These are phyloP conservation scores for Globomyces pollinis-pini DNA, from an alignment of 192 early-diverging fungal species.

Conservation along the genomic window DNA sequence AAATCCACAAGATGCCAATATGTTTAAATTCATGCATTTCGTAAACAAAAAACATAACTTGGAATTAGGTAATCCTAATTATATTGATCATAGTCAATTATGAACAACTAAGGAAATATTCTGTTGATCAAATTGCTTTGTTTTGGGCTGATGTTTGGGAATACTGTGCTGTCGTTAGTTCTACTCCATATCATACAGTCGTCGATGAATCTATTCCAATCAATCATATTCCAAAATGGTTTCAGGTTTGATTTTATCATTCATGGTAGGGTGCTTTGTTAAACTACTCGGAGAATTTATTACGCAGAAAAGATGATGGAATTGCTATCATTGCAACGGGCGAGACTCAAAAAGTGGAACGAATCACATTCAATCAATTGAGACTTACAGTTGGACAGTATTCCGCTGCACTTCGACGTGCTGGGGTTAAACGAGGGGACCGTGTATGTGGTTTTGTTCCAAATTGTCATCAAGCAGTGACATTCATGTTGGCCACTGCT, in stretches of 20 bases:
- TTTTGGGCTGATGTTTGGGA: constrained; percentile 91
- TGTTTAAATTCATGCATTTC: constrained; percentile 15
- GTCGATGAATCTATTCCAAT: constrained; percentile 67
- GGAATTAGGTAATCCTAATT: constrained; percentile 35
- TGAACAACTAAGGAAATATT: constrained; percentile 77
- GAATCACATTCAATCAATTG: constrained; percentile 65
- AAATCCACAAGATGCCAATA: not conserved
- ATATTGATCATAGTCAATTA: constrained; percentile 37
- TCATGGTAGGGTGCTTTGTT: constrained; percentile 52
- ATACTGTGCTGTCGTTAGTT: constrained; percentile 52
- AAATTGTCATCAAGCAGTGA: constrained; percentile 75
- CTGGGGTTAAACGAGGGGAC: constrained; percentile 72
- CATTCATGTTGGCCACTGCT: constrained; percentile 32
- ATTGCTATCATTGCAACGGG: constrained; percentile 33
- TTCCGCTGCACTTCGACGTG: constrained; percentile 61
- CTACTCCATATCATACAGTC: constrained; percentile 38
- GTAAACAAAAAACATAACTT: constrained; percentile 64
- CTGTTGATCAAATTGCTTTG: constrained; percentile 56
- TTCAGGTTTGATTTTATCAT: constrained; percentile 38
- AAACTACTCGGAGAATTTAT: constrained; percentile 89
- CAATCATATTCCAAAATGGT: constrained; percentile 88
- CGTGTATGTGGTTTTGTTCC: constrained; percentile 84
- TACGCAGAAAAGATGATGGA: constrained; percentile 45
- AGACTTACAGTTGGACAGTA: constrained; percentile 59
- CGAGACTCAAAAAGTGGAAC: constrained; percentile 26